Conservation (phyloP, 2,329 filamentous ascomycete species). For the Diaporthe capsici region DNA sequence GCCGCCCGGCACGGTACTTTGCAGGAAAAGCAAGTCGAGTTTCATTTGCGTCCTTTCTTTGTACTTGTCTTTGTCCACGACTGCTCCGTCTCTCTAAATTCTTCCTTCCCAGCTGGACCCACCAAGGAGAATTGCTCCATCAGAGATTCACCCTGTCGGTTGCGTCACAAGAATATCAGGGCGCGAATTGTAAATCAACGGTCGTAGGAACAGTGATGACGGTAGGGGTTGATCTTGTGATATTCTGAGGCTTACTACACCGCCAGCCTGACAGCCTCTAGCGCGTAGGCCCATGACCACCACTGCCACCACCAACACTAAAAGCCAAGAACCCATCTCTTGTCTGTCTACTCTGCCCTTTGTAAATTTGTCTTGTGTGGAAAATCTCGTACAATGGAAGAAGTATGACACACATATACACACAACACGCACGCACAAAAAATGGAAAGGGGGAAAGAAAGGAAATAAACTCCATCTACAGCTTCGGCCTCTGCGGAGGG, state of each 20-base stretch:
- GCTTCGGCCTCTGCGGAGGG: constrained; percentile 67
- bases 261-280: constrained; percentile 14
- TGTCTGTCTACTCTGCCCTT: neutral
- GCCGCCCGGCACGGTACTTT: neutral
- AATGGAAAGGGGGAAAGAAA: neutral
- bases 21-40: neutral
- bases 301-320: neutral
- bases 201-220: neutral
- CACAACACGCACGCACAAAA: no score
- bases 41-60: neutral
- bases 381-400: neutral
- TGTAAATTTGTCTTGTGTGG: neutral
- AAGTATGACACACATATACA: neutral
- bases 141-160: no score
- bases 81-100: neutral
- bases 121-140: no score
- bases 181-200: neutral
- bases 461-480: constrained; percentile 51
- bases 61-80: neutral
- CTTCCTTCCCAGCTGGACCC: neutral
- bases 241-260: constrained; percentile 13
- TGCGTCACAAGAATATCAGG: neutral
- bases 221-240: constrained; percentile 1
- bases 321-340: neutral
- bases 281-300: neutral